phyloP scores from a whole-genome alignment of 805 yeast species.

The Ogataea nitratoaversa region DNA sequence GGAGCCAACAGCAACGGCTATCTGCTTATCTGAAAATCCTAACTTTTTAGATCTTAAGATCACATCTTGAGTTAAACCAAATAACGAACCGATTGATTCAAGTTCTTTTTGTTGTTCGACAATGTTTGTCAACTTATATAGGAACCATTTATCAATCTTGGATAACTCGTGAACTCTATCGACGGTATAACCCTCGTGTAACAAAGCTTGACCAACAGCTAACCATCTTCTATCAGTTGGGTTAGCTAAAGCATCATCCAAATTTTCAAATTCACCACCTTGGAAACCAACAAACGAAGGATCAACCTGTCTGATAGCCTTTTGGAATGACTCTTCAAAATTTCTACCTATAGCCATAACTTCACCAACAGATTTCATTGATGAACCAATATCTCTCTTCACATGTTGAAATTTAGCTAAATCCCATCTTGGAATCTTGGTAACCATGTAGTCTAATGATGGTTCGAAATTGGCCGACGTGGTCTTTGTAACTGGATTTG shows the following conservation, averaged over 20 bases:
- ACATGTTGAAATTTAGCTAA: conserved; percentile 92
- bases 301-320: conserved; percentile 95
- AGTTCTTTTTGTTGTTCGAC: conserved; percentile 1
- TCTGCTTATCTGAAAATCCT: conserved; percentile 95
- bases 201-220: conserved; percentile 92
- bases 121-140: conserved; percentile 68
- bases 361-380: conserved; percentile 99
- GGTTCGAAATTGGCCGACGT: conserved; percentile 98
- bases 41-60: conserved; percentile 71
- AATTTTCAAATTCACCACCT: conserved; percentile 78
- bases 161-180: conserved; percentile 90
- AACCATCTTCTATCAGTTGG: conserved; percentile 97
- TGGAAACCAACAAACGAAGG: conserved; percentile 94
- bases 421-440: conserved; percentile 99
- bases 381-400: conserved; percentile 74
- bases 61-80: conserved; percentile 1
- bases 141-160: conserved; percentile 94
- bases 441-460: conserved; percentile 92
- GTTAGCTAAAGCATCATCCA: conserved; percentile 88
- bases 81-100: conserved; percentile 1
- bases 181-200: conserved; percentile 78
- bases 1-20: conserved; percentile 82
- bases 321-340: conserved; percentile 96
- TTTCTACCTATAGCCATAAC: conserved; percentile 98
- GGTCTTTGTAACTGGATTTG: conserved; percentile 87